phyloP scores from a whole-genome alignment of 345 rosid genomes.

The Gynandropsis gynandra region DNA sequence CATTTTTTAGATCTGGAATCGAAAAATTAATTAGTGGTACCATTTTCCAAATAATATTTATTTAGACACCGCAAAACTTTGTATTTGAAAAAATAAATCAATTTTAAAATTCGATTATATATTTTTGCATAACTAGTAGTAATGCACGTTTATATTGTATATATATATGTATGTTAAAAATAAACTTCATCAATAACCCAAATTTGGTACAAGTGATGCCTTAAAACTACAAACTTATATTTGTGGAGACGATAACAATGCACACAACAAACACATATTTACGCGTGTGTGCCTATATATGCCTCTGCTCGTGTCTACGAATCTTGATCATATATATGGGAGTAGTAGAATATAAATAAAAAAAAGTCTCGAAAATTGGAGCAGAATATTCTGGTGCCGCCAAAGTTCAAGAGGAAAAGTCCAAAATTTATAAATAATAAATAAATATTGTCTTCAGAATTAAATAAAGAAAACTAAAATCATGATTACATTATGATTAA shows the following conservation, averaged over 20 bases:
- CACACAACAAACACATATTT: conserved; percentile 10
- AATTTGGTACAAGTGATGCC: too few species aligned
- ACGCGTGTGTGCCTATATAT: not conserved
- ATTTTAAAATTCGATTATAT: conserved; percentile 4
- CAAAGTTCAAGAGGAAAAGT: conserved; percentile 76
- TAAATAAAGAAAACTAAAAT: conserved; percentile 22
- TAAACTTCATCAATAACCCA: too few species aligned
- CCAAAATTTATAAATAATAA: conserved; percentile 49
- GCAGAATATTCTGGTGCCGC: conserved; percentile 94
- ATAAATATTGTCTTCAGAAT: conserved; percentile 21
- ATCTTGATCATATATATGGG: conserved; percentile 14
- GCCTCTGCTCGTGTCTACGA: conserved; percentile 1
- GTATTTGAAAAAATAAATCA: not conserved
- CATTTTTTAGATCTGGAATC: not conserved
- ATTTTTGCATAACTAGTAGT: too few species aligned
- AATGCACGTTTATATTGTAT: too few species aligned
- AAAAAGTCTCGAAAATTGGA: conserved; percentile 41
- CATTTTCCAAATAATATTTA: too few species aligned
- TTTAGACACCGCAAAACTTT: too few species aligned
- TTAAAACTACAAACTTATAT: too few species aligned
- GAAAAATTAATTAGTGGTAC: too few species aligned
- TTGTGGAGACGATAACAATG: not conserved
- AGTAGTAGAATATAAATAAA: conserved; percentile 5
- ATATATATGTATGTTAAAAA: not conserved
- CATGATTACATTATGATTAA: conserved; percentile 98